A percentile compares a stretch with the other conserved stretches of the same genome.
These are phyloP conservation scores for Neospora caninum DNA, from an alignment of 169 alveolate genomes.

Conservation along the genomic window DNA sequence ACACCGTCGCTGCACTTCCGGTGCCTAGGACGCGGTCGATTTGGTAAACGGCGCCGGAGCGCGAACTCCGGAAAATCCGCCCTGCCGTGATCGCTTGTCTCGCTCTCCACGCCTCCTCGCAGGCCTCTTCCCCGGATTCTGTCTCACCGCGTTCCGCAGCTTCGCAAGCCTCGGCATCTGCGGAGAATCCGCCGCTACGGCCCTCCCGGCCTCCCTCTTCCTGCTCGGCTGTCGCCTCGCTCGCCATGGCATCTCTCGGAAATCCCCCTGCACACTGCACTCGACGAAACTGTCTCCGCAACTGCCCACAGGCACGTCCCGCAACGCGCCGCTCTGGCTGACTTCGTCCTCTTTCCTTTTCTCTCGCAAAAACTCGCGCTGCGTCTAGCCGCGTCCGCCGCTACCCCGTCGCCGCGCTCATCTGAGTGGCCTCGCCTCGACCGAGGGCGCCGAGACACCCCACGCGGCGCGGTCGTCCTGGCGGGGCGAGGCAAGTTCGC, in stretches of 20 bases:
- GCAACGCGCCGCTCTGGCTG: too few species aligned
- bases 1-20: conserved; percentile 31
- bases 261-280: too few species aligned
- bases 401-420: too few species aligned
- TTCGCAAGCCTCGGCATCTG: neutral
- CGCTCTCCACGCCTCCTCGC: neutral
- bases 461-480: too few species aligned
- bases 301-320: too few species aligned
- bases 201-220: neutral
- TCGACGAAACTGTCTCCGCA: too few species aligned
- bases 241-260: neutral
- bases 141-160: neutral
- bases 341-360: too few species aligned
- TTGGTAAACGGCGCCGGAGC: neutral
- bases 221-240: neutral
- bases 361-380: too few species aligned
- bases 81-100: neutral
- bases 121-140: neutral
- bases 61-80: neutral
- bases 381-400: too few species aligned
- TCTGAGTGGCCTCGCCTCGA: too few species aligned
- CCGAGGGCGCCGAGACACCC: too few species aligned
- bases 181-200: neutral
- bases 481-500: too few species aligned
- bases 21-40: neutral